These are phyloP conservation scores for Scytalidium sp. DNA, from an alignment of 2,329 filamentous ascomycete genomes.

Conservation along the genomic window DNA sequence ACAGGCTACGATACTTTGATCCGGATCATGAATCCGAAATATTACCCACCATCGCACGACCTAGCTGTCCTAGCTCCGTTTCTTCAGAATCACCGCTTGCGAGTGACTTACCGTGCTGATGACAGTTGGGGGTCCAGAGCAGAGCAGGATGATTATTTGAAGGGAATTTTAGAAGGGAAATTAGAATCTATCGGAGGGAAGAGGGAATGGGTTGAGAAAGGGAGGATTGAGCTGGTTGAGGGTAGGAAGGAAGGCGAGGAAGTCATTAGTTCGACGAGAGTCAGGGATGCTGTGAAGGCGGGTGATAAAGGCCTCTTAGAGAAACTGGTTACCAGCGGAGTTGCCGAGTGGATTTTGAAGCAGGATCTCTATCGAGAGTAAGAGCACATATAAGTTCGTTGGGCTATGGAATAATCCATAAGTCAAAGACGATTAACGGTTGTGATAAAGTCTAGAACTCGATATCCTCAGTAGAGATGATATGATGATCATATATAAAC, in stretches of 20 bases:
- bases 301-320: slow-evolving; percentile 45
- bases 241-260: slow-evolving; percentile 35
- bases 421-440: too few relatives aligned
- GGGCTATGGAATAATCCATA: too few relatives aligned
- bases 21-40: slow-evolving; percentile 69
- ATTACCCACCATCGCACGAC: slow-evolving; percentile 55
- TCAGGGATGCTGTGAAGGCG: slow-evolving; percentile 52
- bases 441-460: too few relatives aligned
- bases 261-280: slow-evolving; percentile 57
- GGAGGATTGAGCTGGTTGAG: slow-evolving; percentile 57
- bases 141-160: slow-evolving; percentile 54
- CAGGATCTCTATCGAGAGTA: slow-evolving; percentile 51
- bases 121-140: slow-evolving; percentile 56
- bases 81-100: slow-evolving; percentile 57
- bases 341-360: slow-evolving; percentile 55
- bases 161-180: slow-evolving; percentile 41
- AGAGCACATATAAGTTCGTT: too few relatives aligned
- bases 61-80: slow-evolving; percentile 58
- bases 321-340: slow-evolving; percentile 52
- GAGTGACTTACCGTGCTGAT: slow-evolving; percentile 61
- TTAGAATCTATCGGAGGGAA: slow-evolving; percentile 52
- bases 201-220: slow-evolving; percentile 49
- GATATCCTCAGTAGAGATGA: too few relatives aligned
- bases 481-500: too few relatives aligned
- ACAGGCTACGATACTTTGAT: slow-evolving; percentile 75